Percentiles rank a stretch among this genome's conserved stretches.
Conservation (phyloP, 2,329 filamentous ascomycete species). For the Alternaria rosae region DNA sequence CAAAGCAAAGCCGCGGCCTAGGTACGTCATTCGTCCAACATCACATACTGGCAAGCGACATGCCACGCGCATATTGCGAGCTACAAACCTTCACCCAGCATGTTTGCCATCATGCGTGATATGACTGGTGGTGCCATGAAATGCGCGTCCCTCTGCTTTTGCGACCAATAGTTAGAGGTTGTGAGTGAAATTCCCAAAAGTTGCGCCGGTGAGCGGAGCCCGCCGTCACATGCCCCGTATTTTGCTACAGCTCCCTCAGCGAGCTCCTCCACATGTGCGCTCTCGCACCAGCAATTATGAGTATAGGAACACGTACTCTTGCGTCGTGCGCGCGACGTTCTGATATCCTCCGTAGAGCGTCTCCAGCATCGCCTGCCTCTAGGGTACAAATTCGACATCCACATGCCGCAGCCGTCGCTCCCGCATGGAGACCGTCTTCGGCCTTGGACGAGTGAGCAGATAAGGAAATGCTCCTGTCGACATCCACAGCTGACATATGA, state of each 20-base stretch:
- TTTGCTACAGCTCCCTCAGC: slow-evolving; percentile 9
- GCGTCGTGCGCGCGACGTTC: slow-evolving; percentile 12
- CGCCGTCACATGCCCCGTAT: slow-evolving; percentile 17
- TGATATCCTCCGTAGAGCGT: slow-evolving; percentile 10
- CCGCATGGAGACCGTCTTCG: slow-evolving; percentile 65
- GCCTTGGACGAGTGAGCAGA: slow-evolving; percentile 65
- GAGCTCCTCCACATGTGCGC: slow-evolving; percentile 21
- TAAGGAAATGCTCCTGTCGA: background rate
- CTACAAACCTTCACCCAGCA: background rate
- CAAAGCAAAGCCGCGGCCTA: slow-evolving; percentile 12
- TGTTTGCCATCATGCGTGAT: background rate
- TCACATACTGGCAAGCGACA: background rate
- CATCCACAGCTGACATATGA: background rate
- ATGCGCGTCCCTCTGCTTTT: background rate
- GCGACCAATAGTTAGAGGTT: slow-evolving; percentile 1
- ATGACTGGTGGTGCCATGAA: background rate
- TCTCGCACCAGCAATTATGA: slow-evolving; percentile 31
- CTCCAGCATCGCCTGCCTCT: slow-evolving; percentile 5
- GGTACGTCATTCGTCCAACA: slow-evolving; percentile 23
- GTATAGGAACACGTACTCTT: slow-evolving; percentile 11
- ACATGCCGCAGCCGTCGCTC: slow-evolving; percentile 50
- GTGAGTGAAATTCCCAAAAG: slow-evolving; percentile 6
- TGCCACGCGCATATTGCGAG: background rate
- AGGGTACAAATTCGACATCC: slow-evolving; percentile 13
- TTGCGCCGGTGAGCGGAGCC: slow-evolving; percentile 15